A percentile compares a stretch with the other conserved stretches of the same genome.
Conservation (phyloP, 2,329 filamentous ascomycete genomes). For the Xylariaceae sp. region DNA sequence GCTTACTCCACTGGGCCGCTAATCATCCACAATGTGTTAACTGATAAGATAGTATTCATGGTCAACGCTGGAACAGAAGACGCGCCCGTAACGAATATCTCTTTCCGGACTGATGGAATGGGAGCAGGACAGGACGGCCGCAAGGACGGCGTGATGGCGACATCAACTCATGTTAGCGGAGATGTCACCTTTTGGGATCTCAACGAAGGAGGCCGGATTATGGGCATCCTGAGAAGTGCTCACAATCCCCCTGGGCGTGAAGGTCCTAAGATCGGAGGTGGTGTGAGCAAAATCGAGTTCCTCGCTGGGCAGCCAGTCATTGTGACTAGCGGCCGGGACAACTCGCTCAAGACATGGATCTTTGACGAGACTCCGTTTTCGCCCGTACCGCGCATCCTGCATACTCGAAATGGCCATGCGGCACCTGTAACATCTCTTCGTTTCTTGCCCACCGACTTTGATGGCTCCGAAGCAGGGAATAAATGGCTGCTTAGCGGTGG, state of each 20-base stretch:
- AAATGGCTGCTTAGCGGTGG: constrained; percentile 95
- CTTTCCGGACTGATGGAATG: constrained; percentile 84
- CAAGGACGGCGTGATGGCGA: constrained; percentile 90
- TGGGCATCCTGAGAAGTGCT: constrained; percentile 81
- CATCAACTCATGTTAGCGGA: constrained; percentile 72
- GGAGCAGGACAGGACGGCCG: constrained; percentile 86
- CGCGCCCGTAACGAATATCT: constrained; percentile 73
- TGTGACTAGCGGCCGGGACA: constrained; percentile 86
- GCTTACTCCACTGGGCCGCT: constrained; percentile 79
- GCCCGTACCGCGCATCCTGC: constrained; percentile 78
- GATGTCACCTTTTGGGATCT: constrained; percentile 97
- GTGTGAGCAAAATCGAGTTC: constrained; percentile 86
- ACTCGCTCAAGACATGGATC: constrained; percentile 93
- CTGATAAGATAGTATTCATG: constrained; percentile 69
- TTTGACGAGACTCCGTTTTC: constrained; percentile 92
- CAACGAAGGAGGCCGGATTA: constrained; percentile 81
- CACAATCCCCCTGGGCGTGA: constrained; percentile 70
- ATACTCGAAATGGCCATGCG: constrained; percentile 84
- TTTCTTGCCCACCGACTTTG: constrained; percentile 85
- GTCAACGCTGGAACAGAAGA: constrained; percentile 65
- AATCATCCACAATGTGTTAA: constrained; percentile 76
- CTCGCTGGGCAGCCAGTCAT: constrained; percentile 85
- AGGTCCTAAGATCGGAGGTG: constrained; percentile 61
- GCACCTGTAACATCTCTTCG: constrained; percentile 77
- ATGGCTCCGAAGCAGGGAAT: constrained; percentile 81